Evolutionary conservation across 2,329 filamentous ascomycete genomes (phyloP), one percentile per base, ranked within the genome.

Genomic region (Fusarium sp.): DNA sequence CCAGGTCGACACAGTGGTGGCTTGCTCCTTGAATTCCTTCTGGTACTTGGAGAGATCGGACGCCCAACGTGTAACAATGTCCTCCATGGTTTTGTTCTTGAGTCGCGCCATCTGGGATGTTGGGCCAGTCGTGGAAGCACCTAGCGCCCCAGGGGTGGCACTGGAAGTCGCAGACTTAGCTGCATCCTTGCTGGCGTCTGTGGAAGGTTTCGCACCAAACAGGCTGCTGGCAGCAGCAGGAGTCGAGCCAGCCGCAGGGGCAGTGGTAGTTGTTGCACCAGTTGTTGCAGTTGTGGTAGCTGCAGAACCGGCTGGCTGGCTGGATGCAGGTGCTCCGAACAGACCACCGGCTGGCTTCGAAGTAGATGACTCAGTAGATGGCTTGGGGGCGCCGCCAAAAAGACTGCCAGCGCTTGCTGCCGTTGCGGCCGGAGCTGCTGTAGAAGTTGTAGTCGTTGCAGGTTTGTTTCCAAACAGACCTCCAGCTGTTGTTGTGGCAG

Each of bases 11-110:
- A 98, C 94, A 73, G 95, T 93, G 70, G 91, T 89, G 9, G 97
- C 96, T 82, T 98, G 95, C 39, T 92, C 89, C 81, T 97, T 95
- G 85, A 98, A 99, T 67, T 97, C 94, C 82, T 98, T 97, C 80
- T 98, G 96, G 80, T 99, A 98, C 80, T 97, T 97, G 60, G 95
- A 93, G 56, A 99, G 87, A 80, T 98, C 96, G 0, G 95, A 94
- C 5, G 96, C 96, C 96, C 96, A 99, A 38, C 95, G 91, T 8
- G 94, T 98, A 75, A 99, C 95, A 73, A 99, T 98, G 81, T 99
- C 96, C 80, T 99, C 96, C 93, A 99, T 98, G 1, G 96, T 98
- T 85, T 98, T 98, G 83, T 98, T 98, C 87, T 98, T 98, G 42
- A 99, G 87, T 35, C 96, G 92, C 8, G 96, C 96, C 78, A 97